Percentiles rank a stretch among this genome's conserved stretches.
These are phyloP conservation scores for Sclerotinia sclerotiorum DNA, from an alignment of 2,329 filamentous ascomycete genomes.

Conservation along the genomic window DNA sequence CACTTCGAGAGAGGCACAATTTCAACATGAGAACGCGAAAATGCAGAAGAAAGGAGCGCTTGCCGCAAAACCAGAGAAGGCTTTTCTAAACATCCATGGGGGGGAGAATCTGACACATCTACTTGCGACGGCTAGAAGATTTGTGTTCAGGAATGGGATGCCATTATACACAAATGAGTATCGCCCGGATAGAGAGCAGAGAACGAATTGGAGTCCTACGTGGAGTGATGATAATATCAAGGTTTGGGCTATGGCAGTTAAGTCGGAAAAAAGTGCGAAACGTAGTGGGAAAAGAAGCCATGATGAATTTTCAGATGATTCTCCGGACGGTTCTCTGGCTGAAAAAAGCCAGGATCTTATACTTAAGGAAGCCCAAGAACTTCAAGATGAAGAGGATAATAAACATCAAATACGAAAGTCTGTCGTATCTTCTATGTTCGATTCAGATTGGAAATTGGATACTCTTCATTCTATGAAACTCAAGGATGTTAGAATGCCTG, in stretches of 20 bases:
- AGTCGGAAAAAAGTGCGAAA: slow-evolving; percentile 36
- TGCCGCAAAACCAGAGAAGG: slow-evolving; percentile 35
- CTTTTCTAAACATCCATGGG: slow-evolving; percentile 68
- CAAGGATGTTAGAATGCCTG: slow-evolving; percentile 64
- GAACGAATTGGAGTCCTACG: slow-evolving; percentile 54
- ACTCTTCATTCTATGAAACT: slow-evolving; percentile 66
- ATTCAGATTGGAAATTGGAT: slow-evolving; percentile 73
- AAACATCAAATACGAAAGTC: slow-evolving; percentile 55
- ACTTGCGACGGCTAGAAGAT: slow-evolving; percentile 78
- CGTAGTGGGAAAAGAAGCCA: slow-evolving; percentile 49
- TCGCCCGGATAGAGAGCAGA: slow-evolving; percentile 23
- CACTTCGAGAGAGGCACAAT: slow-evolving; percentile 45
- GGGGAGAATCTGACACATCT: slow-evolving; percentile 76
- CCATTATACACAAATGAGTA: slow-evolving; percentile 72
- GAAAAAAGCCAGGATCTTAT: slow-evolving; percentile 28
- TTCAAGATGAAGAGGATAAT: slow-evolving; percentile 43
- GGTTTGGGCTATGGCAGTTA: slow-evolving; percentile 78
- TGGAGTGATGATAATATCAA: slow-evolving; percentile 75
- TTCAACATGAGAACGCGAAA: slow-evolving; percentile 31
- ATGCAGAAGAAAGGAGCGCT: slow-evolving; percentile 28
- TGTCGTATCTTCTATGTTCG: slow-evolving; percentile 75
- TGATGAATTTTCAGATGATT: slow-evolving; percentile 47
- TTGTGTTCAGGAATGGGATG: slow-evolving; percentile 82
- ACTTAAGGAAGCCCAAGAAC: slow-evolving; percentile 21
- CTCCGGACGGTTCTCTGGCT: slow-evolving; percentile 22